Evolutionary conservation across 2,329 filamentous ascomycete species (phyloP).

Genomic region (Aspergillus sp.): DNA sequence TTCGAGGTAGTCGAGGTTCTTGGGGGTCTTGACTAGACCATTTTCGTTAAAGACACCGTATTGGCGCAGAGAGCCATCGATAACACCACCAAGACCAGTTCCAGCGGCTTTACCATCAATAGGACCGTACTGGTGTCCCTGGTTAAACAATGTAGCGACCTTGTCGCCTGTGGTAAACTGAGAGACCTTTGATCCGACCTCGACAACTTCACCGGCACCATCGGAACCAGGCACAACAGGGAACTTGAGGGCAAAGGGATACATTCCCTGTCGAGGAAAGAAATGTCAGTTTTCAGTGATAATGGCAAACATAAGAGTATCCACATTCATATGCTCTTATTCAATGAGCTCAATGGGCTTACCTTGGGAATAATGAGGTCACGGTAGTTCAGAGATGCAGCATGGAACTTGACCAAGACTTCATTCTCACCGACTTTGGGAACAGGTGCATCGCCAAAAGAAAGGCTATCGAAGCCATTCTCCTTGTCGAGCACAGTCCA

Average conservation of each 20-base stretch:
- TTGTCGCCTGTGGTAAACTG: constrained; percentile 56
- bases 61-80: constrained; percentile 65
- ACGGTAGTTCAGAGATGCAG: constrained; percentile 47
- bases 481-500: constrained; percentile 49
- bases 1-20: constrained; percentile 50
- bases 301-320: not conserved
- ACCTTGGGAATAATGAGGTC: constrained; percentile 44
- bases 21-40: constrained; percentile 62
- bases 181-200: constrained; percentile 52
- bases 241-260: constrained; percentile 27
- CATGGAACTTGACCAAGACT: constrained; percentile 63
- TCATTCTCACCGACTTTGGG: constrained; percentile 64
- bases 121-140: constrained; percentile 50
- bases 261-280: constrained; percentile 19
- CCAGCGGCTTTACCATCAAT: constrained; percentile 32
- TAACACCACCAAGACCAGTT: constrained; percentile 62
- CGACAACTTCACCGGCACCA: constrained; percentile 43
- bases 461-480: constrained; percentile 57
- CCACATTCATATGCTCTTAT: constrained; percentile 7
- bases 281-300: constrained; percentile 20
- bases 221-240: constrained; percentile 31
- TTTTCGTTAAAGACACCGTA: constrained; percentile 64
- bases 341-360: constrained; percentile 44
- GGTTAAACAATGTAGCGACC: constrained; percentile 56
- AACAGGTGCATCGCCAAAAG: constrained; percentile 49